These are phyloP conservation scores for Penicillium sp. DNA, from an alignment of 2,329 filamentous ascomycete genomes.

Conservation along the genomic window DNA sequence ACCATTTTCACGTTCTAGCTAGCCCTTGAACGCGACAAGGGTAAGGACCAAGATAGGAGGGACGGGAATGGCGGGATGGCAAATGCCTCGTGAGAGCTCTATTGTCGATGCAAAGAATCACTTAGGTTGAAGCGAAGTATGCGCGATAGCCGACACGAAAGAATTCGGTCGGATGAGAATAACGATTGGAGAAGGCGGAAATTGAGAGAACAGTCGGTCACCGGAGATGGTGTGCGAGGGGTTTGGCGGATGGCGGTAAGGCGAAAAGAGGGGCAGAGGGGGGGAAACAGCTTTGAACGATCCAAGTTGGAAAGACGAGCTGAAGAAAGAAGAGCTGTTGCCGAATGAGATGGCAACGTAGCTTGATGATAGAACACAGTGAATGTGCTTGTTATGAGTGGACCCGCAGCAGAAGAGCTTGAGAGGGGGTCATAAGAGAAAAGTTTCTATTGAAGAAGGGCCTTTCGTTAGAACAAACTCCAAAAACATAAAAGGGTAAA, in stretches of 20 bases:
- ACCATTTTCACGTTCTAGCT: conserved; percentile 71
- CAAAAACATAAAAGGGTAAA: not conserved
- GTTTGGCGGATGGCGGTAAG: conserved; percentile 17
- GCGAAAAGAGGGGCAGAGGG: conserved; percentile 15
- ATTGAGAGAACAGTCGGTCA: conserved; percentile 13
- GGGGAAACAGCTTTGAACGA: conserved; percentile 23
- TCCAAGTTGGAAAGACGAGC: not conserved
- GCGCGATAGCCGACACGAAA: conserved; percentile 8
- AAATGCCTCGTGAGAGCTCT: conserved; percentile 19
- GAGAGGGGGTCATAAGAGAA: conserved; percentile 22
- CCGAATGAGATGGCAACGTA: conserved; percentile 13
- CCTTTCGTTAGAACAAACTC: not conserved
- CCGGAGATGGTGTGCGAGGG: conserved; percentile 22
- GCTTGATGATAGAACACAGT: conserved; percentile 4
- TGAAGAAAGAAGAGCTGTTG: conserved; percentile 2
- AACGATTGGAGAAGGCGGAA: conserved; percentile 5
- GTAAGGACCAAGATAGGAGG: conserved; percentile 16
- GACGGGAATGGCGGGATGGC: conserved; percentile 16
- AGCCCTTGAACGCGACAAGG: conserved; percentile 33
- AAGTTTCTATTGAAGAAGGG: conserved; percentile 1
- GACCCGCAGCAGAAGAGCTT: conserved; percentile 24
- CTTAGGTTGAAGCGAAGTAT: conserved; percentile 5
- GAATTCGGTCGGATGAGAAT: conserved; percentile 15
- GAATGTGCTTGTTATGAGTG: conserved; percentile 24
- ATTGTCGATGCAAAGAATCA: conserved; percentile 18